A percentile compares a stretch with the other conserved stretches of the same genome.
Evolutionary conservation across 2,329 filamentous ascomycete species (phyloP).

Genomic region (Pyrenophora tritici-repentis): DNA sequence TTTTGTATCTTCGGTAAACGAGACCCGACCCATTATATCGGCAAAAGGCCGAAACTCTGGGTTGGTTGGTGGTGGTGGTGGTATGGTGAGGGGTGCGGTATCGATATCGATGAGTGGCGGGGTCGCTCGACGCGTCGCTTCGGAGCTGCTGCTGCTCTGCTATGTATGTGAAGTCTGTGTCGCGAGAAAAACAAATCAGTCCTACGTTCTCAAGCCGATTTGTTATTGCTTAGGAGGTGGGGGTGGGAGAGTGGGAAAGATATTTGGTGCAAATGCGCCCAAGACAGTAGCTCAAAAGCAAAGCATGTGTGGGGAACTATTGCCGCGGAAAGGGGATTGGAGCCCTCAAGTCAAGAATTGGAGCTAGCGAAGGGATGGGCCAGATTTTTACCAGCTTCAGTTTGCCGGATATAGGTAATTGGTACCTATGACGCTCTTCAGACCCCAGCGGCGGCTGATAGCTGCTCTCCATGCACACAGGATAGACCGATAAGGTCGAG

Average conservation of each 20-base stretch:
- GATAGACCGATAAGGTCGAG: conserved; percentile 39
- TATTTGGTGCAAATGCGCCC: conserved; percentile 6
- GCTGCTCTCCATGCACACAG: conserved; percentile 25
- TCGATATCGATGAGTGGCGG: conserved; percentile 28
- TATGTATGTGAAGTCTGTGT: conserved; percentile 20
- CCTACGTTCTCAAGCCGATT: background rate
- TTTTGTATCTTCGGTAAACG: conserved; percentile 58
- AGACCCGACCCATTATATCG: conserved; percentile 61
- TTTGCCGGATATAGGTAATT: conserved; percentile 20
- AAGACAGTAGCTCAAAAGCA: conserved; percentile 25
- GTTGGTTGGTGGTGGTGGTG: conserved; percentile 24
- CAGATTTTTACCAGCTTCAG: conserved; percentile 26
- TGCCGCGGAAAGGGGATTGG: conserved; percentile 11
- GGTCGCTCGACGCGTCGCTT: conserved; percentile 30
- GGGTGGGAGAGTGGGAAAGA: background rate
- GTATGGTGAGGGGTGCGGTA: conserved; percentile 18
- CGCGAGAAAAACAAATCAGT: conserved; percentile 18
- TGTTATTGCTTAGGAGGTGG: background rate
- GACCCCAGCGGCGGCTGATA: conserved; percentile 31
- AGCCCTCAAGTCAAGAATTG: conserved; percentile 14
- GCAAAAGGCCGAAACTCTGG: conserved; percentile 53
- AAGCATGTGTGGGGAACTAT: conserved; percentile 18
- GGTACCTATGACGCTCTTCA: conserved; percentile 33
- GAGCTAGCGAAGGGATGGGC: conserved; percentile 19
- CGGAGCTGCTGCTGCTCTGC: conserved; percentile 34